Evolutionary conservation across 1,139 yeast species (phyloP).

Genomic region (Taiozyma sp.): DNA sequence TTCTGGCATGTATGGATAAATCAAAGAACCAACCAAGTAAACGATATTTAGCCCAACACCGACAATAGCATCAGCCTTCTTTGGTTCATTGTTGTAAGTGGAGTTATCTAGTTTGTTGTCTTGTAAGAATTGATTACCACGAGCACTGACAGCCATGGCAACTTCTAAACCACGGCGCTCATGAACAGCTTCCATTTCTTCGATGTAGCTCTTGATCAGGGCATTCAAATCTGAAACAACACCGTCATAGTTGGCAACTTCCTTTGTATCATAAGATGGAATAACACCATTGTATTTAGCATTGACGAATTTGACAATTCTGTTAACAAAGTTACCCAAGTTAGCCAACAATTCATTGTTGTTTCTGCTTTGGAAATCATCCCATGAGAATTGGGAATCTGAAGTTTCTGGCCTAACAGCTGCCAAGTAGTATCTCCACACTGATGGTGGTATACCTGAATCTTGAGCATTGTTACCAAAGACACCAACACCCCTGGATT

Average conservation of each 20-base stretch:
- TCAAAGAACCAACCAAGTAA: slow-evolving; percentile 72
- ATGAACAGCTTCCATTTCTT: slow-evolving; percentile 72
- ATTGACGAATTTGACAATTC: slow-evolving; percentile 82
- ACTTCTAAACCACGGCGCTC: slow-evolving; percentile 85
- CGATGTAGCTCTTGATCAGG: slow-evolving; percentile 55
- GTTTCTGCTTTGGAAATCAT: slow-evolving; percentile 88
- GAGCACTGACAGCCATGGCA: slow-evolving; percentile 86
- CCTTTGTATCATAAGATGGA: slow-evolving; percentile 49
- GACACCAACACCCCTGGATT: slow-evolving; percentile 94
- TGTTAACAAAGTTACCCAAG: slow-evolving; percentile 93
- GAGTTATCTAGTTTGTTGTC: slow-evolving; percentile 92
- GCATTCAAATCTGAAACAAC: slow-evolving; percentile 56
- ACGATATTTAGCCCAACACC: slow-evolving; percentile 88
- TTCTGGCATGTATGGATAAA: slow-evolving; percentile 89
- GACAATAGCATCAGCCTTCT: slow-evolving; percentile 84
- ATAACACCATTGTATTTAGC: slow-evolving; percentile 91
- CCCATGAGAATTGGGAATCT: slow-evolving; percentile 97
- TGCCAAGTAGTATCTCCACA: slow-evolving; percentile 95
- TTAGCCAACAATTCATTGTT: slow-evolving; percentile 92
- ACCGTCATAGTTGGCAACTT: slow-evolving; percentile 43
- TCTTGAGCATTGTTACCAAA: slow-evolving; percentile 97
- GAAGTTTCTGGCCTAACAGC: slow-evolving; percentile 92
- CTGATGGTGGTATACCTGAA: slow-evolving; percentile 84
- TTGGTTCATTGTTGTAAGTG: slow-evolving; percentile 69
- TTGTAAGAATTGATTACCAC: slow-evolving; percentile 94